phyloP scores from a whole-genome alignment of 2,329 filamentous ascomycete species.

The Cryphonectria naterciae region DNA sequence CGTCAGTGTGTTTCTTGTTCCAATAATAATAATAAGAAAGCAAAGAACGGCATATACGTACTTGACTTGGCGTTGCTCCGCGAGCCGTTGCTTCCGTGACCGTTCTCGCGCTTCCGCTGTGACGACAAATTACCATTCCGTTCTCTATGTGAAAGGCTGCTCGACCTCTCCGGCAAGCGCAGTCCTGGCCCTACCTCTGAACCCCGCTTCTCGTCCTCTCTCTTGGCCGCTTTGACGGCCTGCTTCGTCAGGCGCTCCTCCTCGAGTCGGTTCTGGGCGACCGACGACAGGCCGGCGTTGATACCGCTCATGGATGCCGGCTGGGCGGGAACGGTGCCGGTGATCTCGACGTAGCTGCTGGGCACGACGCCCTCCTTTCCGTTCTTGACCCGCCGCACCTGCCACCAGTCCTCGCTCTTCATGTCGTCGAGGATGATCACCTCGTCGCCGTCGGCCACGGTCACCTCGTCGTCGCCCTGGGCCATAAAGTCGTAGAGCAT shows the following conservation, averaged over 20 bases:
- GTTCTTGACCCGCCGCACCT: slow-evolving; percentile 86
- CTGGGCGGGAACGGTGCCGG: slow-evolving; percentile 63
- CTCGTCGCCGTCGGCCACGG: slow-evolving; percentile 86
- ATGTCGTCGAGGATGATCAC: slow-evolving; percentile 87
- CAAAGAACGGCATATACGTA: slow-evolving; percentile 50
- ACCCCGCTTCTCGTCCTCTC: slow-evolving; percentile 57
- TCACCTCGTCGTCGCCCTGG: slow-evolving; percentile 95
- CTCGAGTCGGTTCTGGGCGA: slow-evolving; percentile 78
- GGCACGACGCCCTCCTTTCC: slow-evolving; percentile 95
- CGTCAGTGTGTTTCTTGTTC: slow-evolving; percentile 5
- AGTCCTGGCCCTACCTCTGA: slow-evolving; percentile 79
- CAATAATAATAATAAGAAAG: not conserved
- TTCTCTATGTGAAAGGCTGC: slow-evolving; percentile 72
- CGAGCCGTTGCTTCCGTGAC: slow-evolving; percentile 57
- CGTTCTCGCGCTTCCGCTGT: slow-evolving; percentile 75
- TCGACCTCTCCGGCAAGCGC: slow-evolving; percentile 76
- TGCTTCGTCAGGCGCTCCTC: slow-evolving; percentile 85
- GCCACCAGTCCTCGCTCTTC: slow-evolving; percentile 98
- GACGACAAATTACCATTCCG: slow-evolving; percentile 68
- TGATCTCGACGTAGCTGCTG: slow-evolving; percentile 93
- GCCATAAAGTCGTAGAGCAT: slow-evolving; percentile 96
- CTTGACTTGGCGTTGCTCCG: slow-evolving; percentile 70
- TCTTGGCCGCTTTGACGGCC: slow-evolving; percentile 64
- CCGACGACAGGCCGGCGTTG: slow-evolving; percentile 60
- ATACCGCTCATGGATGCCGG: slow-evolving; percentile 55